Evolutionary conservation across 1,284 basidiomycete species (phyloP), one percentile per base, ranked within the genome.

Genomic region (Pseudozyma sp.): DNA sequence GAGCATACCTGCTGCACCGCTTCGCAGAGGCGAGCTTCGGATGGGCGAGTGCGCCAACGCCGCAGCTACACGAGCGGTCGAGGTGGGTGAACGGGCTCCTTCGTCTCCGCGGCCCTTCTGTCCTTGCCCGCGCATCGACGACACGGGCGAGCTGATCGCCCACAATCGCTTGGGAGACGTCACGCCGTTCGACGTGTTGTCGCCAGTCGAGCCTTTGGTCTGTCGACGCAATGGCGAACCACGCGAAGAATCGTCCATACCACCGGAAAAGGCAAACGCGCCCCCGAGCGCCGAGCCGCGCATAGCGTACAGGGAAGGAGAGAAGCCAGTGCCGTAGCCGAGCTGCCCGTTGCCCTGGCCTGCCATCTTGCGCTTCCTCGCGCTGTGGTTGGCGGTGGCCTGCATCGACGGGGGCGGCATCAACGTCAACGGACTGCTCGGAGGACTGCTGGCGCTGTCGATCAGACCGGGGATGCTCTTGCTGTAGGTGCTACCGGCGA

Each of bases 401-500:
- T 64, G 61, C 56, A 68, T 60, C 37, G 78, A 70, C 4, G 78
- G 78, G 17, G 78, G 78, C 29, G 76, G 78, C 78, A 80, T 80
- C 54, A 76, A 56, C 40, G 66, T 69, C 31, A 69, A 46, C 1
- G 78, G 79, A 45, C 78, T 80, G 57, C 70, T 77, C 3, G 72
- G 79, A 11, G 80, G 80, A 42, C 77, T 79, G 70, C 72, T 76
- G 50, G 79, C 75, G 52, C 68, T 74, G 55, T 80, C 77, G 40
- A 78, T 76, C 47, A 81, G 62, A 56, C 69, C 66, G 7, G 80
- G 80, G 39, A 80, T 51, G 7, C 54, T 52, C 48, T 68, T 68
- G 61, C 66, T 69, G 50, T 68, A 69, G 42, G 39, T 62, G 67
- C 72, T 75, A 39, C 72, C 68, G n/a, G 58, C 63, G 39, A 64